Base-by-base conservation (phyloP, 805 yeast genomes). In the Zygoascus ofunaensis region DNA sequence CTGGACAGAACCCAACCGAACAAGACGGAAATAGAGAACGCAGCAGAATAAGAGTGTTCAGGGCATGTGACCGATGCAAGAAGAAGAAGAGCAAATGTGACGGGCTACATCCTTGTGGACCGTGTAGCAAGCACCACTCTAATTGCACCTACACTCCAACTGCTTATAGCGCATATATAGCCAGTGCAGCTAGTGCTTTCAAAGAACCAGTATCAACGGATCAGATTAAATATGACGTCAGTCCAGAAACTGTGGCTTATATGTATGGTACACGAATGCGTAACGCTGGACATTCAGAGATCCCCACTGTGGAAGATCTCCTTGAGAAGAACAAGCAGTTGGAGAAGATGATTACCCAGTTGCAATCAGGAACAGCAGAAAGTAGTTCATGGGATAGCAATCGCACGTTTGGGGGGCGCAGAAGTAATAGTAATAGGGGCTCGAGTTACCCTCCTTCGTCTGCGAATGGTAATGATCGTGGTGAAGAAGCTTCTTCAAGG, bases 61-160 rank as follows among this genome's bases (percentile, higher is more conserved):
- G 66, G 49, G 82, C 82, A 1, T 77, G 82, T 50, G 74, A 71
- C 43, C 62, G 77, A 19, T 77, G 82, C 56, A 63, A 77, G 45
- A 60, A 64, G 32, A 77, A 73, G 48, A 76, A 77, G 57, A 73
- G 74, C 46, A 77, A 77, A 52, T 77, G 82, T 55, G 68, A 76
- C 41, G 80, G 80, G 4, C 62, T 65, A 14, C 51, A 50, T 36
- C 82, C 82, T 7, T 77, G 82, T 49, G 46, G 49, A 4, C 66
- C 70, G 4, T 77, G 82, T 56, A 46, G 55, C 5, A 62, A 64
- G 52, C 68, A 62, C 43, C 61, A 55, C 1, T 32, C 37, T 5
- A 51, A 49, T 14, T 56, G 60, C 34, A 34, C 44, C 10, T 55
- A 53, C 42, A 38, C 47, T 24, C 34, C 42, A 4, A 30, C 37